Evolutionary conservation across 371 early-diverging fungal genomes (phyloP).

Genomic region (Rhizopus arrhizus): DNA sequence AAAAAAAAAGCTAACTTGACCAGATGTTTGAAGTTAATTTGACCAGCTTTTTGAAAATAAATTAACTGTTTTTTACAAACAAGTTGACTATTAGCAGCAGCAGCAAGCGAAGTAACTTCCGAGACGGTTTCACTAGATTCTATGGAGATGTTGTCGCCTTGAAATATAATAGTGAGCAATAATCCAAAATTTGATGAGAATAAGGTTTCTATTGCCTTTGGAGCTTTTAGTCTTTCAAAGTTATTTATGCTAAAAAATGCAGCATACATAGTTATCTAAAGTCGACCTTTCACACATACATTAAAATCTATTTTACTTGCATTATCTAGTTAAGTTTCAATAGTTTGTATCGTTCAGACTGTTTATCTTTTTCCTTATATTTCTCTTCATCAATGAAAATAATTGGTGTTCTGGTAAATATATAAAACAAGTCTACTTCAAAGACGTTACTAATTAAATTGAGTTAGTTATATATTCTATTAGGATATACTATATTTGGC

Average conservation of each 20-base stretch:
- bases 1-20: neutral
- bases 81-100: no score
- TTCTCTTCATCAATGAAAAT: slow-evolving; percentile 15
- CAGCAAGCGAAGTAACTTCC: slow-evolving; percentile 11
- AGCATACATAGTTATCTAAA: slow-evolving; percentile 13
- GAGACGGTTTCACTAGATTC: slow-evolving; percentile 23
- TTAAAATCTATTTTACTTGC: slow-evolving; percentile 22
- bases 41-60: no score
- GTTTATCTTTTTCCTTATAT: slow-evolving; percentile 17
- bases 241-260: slow-evolving; percentile 19
- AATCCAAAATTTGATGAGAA: slow-evolving; percentile 20
- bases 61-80: no score
- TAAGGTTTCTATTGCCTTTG: slow-evolving; percentile 17
- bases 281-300: slow-evolving; percentile 13
- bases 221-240: slow-evolving; percentile 12
- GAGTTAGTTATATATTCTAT: no score
- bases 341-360: slow-evolving; percentile 15
- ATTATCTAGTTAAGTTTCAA: slow-evolving; percentile 11
- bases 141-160: slow-evolving; percentile 20
- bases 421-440: no score
- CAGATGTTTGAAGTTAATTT: slow-evolving; percentile 8
- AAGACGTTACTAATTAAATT: no score
- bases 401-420: slow-evolving; percentile 2
- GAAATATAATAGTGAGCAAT: slow-evolving; percentile 19
- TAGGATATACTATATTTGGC: no score